Evolutionary conservation across 306 rosid genomes (phyloP).

Genomic region (Malus sieversii): DNA sequence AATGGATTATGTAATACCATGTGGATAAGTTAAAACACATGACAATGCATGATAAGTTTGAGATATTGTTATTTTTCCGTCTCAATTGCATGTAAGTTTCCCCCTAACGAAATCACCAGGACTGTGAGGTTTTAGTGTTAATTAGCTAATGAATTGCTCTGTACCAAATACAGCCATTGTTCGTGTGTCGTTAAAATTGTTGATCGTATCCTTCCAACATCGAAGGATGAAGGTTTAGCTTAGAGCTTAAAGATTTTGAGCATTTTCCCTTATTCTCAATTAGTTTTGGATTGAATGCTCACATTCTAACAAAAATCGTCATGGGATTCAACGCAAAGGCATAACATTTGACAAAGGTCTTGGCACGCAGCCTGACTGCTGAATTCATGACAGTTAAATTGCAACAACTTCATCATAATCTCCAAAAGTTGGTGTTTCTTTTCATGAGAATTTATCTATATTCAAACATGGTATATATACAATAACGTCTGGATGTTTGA

Average conservation of each 20-base stretch:
- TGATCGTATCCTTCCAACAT: neutral
- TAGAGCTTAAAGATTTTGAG: too few species aligned
- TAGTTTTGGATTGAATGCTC: neutral
- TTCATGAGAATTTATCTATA: neutral
- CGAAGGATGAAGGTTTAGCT: neutral
- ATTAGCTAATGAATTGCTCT: too few species aligned
- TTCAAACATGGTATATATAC: neutral
- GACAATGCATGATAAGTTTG: too few species aligned
- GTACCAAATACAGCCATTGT: too few species aligned
- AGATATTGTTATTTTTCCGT: neutral
- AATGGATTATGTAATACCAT: too few species aligned
- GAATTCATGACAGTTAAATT: neutral
- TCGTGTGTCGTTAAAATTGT: neutral
- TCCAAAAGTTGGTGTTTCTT: neutral
- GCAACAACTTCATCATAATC: neutral
- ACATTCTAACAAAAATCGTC: neutral
- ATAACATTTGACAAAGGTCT: neutral
- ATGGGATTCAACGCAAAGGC: neutral
- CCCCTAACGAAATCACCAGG: too few species aligned
- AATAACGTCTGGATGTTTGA: neutral
- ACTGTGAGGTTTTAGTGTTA: too few species aligned
- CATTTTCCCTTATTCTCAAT: too few species aligned
- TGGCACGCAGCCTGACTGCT: neutral
- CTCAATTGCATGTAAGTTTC: too few species aligned
- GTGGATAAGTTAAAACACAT: neutral